These are phyloP conservation scores for Chiua sp. DNA, from an alignment of 1,284 basidiomycete species.

Conservation along the genomic window DNA sequence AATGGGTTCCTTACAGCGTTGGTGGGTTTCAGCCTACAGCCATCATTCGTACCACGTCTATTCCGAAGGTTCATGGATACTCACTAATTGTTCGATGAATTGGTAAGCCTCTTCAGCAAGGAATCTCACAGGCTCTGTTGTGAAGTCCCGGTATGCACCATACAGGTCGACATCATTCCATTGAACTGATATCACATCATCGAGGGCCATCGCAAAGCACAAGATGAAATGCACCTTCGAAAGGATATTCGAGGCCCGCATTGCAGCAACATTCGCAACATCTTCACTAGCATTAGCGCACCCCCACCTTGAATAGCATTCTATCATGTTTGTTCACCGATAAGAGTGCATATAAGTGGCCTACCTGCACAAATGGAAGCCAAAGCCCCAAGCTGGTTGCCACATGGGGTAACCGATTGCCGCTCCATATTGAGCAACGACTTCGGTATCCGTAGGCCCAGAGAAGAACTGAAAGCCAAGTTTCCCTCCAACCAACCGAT, in stretches of 20 bases:
- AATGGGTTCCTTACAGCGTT: conserved; percentile 41
- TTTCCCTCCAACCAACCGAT: conserved; percentile 67
- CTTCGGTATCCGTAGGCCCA: conserved; percentile 65
- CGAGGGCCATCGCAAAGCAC: neutral
- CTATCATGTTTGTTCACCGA: neutral
- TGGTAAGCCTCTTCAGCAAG: conserved; percentile 59
- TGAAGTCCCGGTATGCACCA: conserved; percentile 71
- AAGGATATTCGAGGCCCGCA: conserved; percentile 66
- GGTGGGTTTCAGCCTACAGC: conserved; percentile 42
- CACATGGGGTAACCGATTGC: conserved; percentile 66
- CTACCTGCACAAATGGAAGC: conserved; percentile 72
- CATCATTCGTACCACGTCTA: neutral
- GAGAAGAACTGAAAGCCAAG: conserved; percentile 76
- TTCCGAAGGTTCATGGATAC: conserved; percentile 23
- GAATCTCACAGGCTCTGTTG: conserved; percentile 68
- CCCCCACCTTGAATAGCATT: conserved; percentile 51
- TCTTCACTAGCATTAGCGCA: conserved; percentile 55
- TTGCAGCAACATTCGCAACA: conserved; percentile 55
- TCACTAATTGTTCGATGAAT: conserved; percentile 69
- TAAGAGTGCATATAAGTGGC: neutral
- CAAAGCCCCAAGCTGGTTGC: conserved; percentile 74
- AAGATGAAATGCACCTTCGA: conserved; percentile 53
- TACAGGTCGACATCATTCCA: conserved; percentile 84
- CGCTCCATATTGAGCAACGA: conserved; percentile 70
- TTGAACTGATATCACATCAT: conserved; percentile 48